Evolutionary conservation across 768 basidiomycete species (phyloP).

Genomic region (Termitomyces sp.): DNA sequence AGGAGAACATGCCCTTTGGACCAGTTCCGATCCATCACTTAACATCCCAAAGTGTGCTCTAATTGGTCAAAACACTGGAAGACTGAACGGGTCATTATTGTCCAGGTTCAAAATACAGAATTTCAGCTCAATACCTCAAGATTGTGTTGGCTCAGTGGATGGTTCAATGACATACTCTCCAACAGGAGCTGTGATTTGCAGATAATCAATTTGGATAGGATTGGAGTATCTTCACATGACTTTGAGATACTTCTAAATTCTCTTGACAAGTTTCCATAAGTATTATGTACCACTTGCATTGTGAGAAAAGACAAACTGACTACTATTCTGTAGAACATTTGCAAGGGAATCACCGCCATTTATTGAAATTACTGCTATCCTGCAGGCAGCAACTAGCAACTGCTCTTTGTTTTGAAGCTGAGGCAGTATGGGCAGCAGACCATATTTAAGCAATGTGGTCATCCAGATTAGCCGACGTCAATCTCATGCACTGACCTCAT

Average conservation of each 20-base stretch:
- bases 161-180: too few relatives aligned
- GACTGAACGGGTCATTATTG: conserved; percentile 25
- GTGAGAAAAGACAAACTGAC: neutral
- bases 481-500: conserved; percentile 12
- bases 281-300: neutral
- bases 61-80: conserved; percentile 21
- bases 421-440: conserved; percentile 21
- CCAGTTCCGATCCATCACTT: neutral
- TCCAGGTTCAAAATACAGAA: too few relatives aligned
- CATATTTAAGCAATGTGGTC: conserved; percentile 27
- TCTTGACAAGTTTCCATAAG: conserved; percentile 28
- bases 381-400: conserved; percentile 29
- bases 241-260: conserved; percentile 25
- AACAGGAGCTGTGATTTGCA: too few relatives aligned
- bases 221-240: conserved; percentile 23
- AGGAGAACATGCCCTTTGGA: too few relatives aligned
- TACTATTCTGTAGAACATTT: conserved; percentile 12
- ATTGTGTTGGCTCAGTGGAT: too few relatives aligned
- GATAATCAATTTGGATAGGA: too few relatives aligned
- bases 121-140: too few relatives aligned
- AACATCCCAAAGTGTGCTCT: neutral
- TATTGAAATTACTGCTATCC: conserved; percentile 20
- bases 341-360: conserved; percentile 19
- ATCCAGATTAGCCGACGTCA: conserved; percentile 15
- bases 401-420: conserved; percentile 21